These are phyloP conservation scores for Candida boidinii DNA, from an alignment of 805 yeast genomes.

Conservation along the genomic window DNA sequence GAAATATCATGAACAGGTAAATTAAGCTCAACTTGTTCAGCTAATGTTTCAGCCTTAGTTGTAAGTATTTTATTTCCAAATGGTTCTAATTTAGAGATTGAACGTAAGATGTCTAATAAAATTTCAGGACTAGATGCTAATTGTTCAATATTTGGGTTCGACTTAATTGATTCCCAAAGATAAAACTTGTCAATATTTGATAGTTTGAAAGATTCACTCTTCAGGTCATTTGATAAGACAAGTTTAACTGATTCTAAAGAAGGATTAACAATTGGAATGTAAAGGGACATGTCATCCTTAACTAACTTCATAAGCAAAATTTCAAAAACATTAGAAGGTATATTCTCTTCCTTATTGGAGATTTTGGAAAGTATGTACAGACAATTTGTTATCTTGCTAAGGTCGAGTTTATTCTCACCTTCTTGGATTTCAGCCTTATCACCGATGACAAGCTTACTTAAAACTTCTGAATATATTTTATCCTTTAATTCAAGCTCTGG, in stretches of 20 bases:
- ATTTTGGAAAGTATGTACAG: slow-evolving; percentile 10
- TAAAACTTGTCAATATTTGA: slow-evolving; percentile 13
- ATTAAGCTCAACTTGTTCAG: too few relatives aligned
- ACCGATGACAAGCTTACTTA: slow-evolving; percentile 15
- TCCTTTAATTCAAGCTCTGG: slow-evolving; percentile 6
- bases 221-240: slow-evolving; percentile 4
- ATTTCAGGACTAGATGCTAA: not conserved
- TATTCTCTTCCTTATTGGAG: slow-evolving; percentile 6
- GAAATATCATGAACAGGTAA: not conserved
- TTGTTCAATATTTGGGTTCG: not conserved
- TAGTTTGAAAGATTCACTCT: slow-evolving; percentile 3
- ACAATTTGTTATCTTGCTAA: slow-evolving; percentile 7
- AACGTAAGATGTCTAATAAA: too few relatives aligned
- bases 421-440: slow-evolving; percentile 16
- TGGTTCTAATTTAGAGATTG: too few relatives aligned
- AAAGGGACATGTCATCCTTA: too few relatives aligned
- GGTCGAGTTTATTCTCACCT: slow-evolving; percentile 8
- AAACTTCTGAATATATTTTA: slow-evolving; percentile 6
- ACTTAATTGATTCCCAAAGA: slow-evolving; percentile 10
- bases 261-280: slow-evolving; percentile 8
- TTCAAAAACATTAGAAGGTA: slow-evolving; percentile 12
- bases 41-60: too few relatives aligned
- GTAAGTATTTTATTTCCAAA: too few relatives aligned
- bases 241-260: slow-evolving; percentile 3
- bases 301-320: too few relatives aligned